Conservation (phyloP, 805 yeast genomes). For the Metschnikowia henanensis region DNA sequence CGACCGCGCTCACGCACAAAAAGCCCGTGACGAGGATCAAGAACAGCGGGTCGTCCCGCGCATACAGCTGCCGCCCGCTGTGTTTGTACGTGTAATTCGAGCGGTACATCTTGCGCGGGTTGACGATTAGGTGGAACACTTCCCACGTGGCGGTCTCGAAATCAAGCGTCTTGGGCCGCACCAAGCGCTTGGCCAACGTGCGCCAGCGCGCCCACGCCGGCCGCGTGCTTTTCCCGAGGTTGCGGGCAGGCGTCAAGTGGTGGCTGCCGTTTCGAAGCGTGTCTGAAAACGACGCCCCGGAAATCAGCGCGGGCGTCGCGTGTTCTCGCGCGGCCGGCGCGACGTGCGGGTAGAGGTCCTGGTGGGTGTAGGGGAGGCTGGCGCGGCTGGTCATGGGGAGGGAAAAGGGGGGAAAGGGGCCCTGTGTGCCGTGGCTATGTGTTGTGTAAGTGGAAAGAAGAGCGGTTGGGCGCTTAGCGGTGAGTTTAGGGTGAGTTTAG, state of each 20-base stretch:
- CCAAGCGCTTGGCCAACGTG: constrained; percentile 35
- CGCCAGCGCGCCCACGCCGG: constrained; percentile 25
- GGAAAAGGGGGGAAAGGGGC: neutral
- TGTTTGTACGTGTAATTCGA: constrained; percentile 77
- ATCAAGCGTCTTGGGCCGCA: constrained; percentile 80
- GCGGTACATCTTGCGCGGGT: constrained; percentile 81
- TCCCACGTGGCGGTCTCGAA: constrained; percentile 96
- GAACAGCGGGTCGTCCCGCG: constrained; percentile 92
- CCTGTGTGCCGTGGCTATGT: neutral
- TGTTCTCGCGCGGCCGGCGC: constrained; percentile 12
- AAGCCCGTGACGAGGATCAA: constrained; percentile 69
- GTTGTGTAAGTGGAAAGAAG: neutral
- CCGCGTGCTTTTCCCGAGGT: constrained; percentile 9
- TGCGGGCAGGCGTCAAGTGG: constrained; percentile 17
- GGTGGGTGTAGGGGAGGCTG: constrained; percentile 43
- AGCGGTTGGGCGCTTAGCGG: neutral
- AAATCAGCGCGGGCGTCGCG: constrained; percentile 19
- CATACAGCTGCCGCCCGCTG: constrained; percentile 58
- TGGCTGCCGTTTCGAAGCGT: constrained; percentile 16
- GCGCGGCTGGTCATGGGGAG: constrained; percentile 34
- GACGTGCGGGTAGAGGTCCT: constrained; percentile 40
- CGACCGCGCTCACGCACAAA: constrained; percentile 71
- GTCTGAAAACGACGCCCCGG: constrained; percentile 27
- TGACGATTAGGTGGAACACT: constrained; percentile 65
- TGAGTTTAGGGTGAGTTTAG: too few relatives aligned